Percentiles rank a stretch among this genome's conserved stretches.
Conservation (phyloP, 768 basidiomycete genomes). For the Saitozyma sp. region DNA sequence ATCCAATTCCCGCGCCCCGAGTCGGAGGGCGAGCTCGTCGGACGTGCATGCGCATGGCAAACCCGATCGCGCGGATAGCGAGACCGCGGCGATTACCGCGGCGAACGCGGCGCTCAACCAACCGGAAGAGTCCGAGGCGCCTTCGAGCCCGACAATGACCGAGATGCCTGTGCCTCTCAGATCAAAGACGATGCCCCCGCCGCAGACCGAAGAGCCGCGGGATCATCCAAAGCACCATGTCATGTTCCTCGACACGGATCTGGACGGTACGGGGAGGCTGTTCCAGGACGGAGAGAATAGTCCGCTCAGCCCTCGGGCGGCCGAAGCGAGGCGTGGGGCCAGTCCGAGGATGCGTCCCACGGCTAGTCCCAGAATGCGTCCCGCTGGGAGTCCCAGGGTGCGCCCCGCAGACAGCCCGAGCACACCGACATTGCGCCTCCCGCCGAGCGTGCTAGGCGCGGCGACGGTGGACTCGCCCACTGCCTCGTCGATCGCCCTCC, state of each 20-base stretch:
- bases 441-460: no score
- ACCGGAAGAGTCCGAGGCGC: constrained; percentile 31
- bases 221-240: constrained; percentile 1
- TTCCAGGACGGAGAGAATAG: background rate
- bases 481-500: background rate
- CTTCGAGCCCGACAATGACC: constrained; percentile 30
- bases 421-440: no score
- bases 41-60: constrained; percentile 1
- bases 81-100: constrained; percentile 21
- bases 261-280: constrained; percentile 2
- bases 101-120: constrained; percentile 9
- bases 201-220: constrained; percentile 4
- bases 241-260: constrained; percentile 8
- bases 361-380: background rate
- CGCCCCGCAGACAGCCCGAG: background rate
- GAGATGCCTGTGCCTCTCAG: constrained; percentile 22
- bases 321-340: background rate
- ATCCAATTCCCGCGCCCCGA: constrained; percentile 18
- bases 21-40: constrained; percentile 25
- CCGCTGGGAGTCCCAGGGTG: background rate
- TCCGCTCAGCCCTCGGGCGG: background rate
- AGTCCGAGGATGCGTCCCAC: background rate
- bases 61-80: constrained; percentile 12
- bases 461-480: background rate
- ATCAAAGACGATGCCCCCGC: constrained; percentile 24